Evolutionary conservation across 2,329 filamentous ascomycete genomes (phyloP).

Genomic region (Aspergillus nomiae): DNA sequence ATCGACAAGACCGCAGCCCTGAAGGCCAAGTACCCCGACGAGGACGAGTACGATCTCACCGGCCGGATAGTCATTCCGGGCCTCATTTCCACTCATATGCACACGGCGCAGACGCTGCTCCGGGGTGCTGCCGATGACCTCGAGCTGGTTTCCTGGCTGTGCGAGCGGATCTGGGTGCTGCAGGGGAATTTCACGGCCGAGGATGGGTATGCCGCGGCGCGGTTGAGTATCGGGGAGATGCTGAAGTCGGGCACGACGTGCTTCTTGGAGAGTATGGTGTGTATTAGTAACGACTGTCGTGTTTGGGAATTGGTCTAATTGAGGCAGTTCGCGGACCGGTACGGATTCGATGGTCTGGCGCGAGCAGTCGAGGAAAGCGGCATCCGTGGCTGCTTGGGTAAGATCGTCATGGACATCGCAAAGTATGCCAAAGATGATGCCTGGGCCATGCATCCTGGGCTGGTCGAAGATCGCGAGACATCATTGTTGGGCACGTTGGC

Average conservation of each 20-base stretch:
- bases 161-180: constrained; percentile 53
- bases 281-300: neutral
- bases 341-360: constrained; percentile 50
- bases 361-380: constrained; percentile 48
- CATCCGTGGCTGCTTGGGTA: constrained; percentile 47
- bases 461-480: constrained; percentile 43
- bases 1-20: constrained; percentile 46
- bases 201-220: constrained; percentile 53
- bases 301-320: neutral
- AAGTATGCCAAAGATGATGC: constrained; percentile 38
- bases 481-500: constrained; percentile 38
- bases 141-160: constrained; percentile 54
- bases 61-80: constrained; percentile 53
- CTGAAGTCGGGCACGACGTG: constrained; percentile 53
- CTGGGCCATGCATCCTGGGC: neutral
- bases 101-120: constrained; percentile 51
- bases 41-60: constrained; percentile 36
- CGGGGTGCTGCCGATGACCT: constrained; percentile 54
- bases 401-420: constrained; percentile 49
- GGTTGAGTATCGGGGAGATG: constrained; percentile 55
- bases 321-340: constrained; percentile 48
- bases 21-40: constrained; percentile 29
- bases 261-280: constrained; percentile 56
- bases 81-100: constrained; percentile 54
- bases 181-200: constrained; percentile 48